These are phyloP conservation scores for Pinus albicaulis DNA, from an alignment of 75 land plant species.

Conservation along the genomic window DNA sequence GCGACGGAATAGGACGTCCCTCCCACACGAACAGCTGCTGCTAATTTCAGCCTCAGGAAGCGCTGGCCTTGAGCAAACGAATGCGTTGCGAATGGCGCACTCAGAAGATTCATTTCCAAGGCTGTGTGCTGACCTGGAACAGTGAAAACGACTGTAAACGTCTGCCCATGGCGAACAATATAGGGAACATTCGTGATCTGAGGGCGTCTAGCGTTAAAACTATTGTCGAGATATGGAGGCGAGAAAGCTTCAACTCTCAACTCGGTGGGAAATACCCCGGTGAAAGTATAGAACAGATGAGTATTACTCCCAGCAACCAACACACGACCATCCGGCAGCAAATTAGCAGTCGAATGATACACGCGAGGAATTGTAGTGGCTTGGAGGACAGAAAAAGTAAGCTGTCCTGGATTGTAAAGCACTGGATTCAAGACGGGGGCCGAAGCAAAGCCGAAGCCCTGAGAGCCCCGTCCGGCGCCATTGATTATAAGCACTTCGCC, in stretches of 20 bases:
- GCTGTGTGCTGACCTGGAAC: neutral
- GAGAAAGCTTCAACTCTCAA: no score
- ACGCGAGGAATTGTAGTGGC: conserved; percentile 39
- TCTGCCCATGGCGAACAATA: conserved; percentile 16
- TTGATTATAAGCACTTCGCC: conserved; percentile 74
- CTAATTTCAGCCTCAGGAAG: conserved; percentile 30
- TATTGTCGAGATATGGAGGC: conserved; percentile 25
- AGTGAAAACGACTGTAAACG: conserved; percentile 17
- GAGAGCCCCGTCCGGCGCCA: conserved; percentile 48
- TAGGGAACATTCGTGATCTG: conserved; percentile 6
- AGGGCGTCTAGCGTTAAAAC: conserved; percentile 9
- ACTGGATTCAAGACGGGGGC: conserved; percentile 54
- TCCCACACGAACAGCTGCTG: neutral
- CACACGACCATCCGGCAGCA: conserved; percentile 13
- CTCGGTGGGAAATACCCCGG: conserved; percentile 3
- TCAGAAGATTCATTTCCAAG: conserved; percentile 3
- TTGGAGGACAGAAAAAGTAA: conserved; percentile 23
- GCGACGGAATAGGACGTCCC: conserved; percentile 15
- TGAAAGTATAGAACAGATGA: conserved; percentile 35
- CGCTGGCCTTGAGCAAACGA: conserved; percentile 57
- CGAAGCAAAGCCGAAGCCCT: conserved; percentile 52
- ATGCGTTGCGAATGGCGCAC: conserved; percentile 61
- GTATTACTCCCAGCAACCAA: conserved; percentile 69
- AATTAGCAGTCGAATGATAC: conserved; percentile 58
- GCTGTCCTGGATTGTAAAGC: conserved; percentile 22